These are phyloP conservation scores for Apophysomyces elegans DNA, from an alignment of 371 early-diverging fungal species.

Conservation along the genomic window DNA sequence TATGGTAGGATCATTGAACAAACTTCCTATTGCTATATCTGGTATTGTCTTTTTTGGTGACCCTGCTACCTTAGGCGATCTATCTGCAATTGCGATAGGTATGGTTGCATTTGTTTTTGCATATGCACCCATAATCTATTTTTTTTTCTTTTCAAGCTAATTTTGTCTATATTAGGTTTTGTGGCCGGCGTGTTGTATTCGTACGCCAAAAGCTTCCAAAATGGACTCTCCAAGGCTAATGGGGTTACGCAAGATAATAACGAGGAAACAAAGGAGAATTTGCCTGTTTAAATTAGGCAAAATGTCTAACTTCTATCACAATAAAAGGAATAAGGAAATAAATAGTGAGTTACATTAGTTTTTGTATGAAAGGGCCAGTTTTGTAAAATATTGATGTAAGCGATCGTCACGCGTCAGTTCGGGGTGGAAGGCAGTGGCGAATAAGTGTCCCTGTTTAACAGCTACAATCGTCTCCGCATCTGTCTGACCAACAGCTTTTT, in stretches of 20 bases:
- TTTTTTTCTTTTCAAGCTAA: not conserved
- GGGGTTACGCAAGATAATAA: not conserved
- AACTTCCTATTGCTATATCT: slow-evolving; percentile 94
- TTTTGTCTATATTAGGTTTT: slow-evolving; percentile 53
- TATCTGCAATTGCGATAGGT: slow-evolving; percentile 79
- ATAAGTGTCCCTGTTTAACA: slow-evolving; percentile 82
- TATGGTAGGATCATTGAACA: slow-evolving; percentile 99
- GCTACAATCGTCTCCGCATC: slow-evolving; percentile 80
- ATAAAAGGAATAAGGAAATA: not conserved
- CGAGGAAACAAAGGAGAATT: not conserved
- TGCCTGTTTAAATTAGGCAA: slow-evolving; percentile 4
- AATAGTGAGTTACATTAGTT: not conserved
- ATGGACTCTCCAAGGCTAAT: not conserved
- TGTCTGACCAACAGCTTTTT: slow-evolving; percentile 50
- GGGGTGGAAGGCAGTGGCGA: slow-evolving; percentile 96
- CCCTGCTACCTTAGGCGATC: slow-evolving; percentile 78
- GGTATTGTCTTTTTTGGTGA: slow-evolving; percentile 97
- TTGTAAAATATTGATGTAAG: slow-evolving; percentile 86
- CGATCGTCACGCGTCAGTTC: slow-evolving; percentile 88
- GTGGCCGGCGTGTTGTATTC: slow-evolving; percentile 87
- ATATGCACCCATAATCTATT: not conserved
- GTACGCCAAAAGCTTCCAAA: slow-evolving; percentile 61
- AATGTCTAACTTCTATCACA: slow-evolving; percentile 5
- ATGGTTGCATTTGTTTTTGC: slow-evolving; percentile 18
- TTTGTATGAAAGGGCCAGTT: slow-evolving; percentile 41